Conservation (phyloP, 176 grass and related monocot genomes). For the Secale cereale region DNA sequence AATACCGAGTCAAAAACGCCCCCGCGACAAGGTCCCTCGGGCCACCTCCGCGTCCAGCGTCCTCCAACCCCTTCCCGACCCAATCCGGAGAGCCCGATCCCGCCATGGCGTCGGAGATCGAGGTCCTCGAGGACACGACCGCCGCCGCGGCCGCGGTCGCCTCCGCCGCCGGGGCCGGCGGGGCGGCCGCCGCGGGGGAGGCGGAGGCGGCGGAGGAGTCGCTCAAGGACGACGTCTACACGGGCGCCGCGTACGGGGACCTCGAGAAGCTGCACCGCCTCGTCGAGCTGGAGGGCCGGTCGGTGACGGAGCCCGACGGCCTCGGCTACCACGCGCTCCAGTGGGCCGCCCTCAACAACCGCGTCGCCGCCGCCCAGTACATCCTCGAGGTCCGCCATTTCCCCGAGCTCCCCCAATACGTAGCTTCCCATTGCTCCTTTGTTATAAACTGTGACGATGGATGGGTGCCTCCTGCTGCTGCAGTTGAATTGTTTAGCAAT, state of each 20-base stretch:
- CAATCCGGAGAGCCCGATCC: neutral
- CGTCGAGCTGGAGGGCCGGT: slow-evolving; percentile 67
- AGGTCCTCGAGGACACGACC: slow-evolving; percentile 46
- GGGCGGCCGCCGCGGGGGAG: neutral
- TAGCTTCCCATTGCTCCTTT: neutral
- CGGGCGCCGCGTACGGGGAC: slow-evolving; percentile 83
- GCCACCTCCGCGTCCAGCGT: slow-evolving; percentile 6
- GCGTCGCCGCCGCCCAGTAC: slow-evolving; percentile 84
- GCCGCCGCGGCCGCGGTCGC: neutral
- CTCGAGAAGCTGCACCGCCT: slow-evolving; percentile 89
- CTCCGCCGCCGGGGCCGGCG: neutral
- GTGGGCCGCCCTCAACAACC: slow-evolving; percentile 95
- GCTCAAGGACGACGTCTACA: slow-evolving; percentile 89
- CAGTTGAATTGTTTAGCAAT: neutral
- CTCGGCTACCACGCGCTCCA: slow-evolving; percentile 85
- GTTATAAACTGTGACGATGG: neutral
- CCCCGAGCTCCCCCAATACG: neutral
- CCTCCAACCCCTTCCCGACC: neutral
- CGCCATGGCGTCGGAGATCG: slow-evolving; percentile 73
- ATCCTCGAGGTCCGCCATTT: slow-evolving; percentile 63
- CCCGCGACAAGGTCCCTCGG: neutral
- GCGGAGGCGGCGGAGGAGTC: slow-evolving; percentile 39
- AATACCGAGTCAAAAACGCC: slow-evolving; percentile 25
- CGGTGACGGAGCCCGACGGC: slow-evolving; percentile 63
- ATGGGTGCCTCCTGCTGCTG: neutral